phyloP scores from a whole-genome alignment of 2,329 filamentous ascomycete species.

The Neofusicoccum sp. region DNA sequence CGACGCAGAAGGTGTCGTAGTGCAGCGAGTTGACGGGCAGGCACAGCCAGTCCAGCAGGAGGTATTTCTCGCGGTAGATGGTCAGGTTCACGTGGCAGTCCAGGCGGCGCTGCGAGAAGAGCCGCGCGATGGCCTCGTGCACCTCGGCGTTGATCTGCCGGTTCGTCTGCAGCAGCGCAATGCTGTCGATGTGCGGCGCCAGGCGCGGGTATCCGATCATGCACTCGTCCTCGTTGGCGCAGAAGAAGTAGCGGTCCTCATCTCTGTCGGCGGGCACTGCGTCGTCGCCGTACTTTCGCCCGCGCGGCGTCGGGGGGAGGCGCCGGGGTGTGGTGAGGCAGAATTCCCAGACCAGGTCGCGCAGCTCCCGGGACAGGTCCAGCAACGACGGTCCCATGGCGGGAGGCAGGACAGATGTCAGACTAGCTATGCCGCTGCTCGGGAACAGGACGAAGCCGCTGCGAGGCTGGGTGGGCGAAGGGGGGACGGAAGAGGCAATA shows the following conservation, averaged over 20 bases:
- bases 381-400: conserved; percentile 4
- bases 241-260: not conserved
- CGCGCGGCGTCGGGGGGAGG: not conserved
- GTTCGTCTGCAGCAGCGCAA: not conserved
- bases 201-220: conserved; percentile 1
- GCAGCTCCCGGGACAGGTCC: conserved; percentile 10
- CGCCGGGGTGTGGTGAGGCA: not conserved
- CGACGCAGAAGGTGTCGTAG: not conserved
- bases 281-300: not conserved
- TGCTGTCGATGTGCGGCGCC: not conserved
- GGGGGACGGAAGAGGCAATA: not conserved
- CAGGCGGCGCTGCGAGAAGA: conserved; percentile 4
- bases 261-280: no score
- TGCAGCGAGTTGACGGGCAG: conserved; percentile 17
- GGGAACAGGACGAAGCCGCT: no score
- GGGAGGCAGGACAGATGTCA: no score
- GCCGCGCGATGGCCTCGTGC: conserved; percentile 6
- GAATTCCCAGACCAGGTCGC: conserved; percentile 14
- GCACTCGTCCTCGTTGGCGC: conserved; percentile 1
- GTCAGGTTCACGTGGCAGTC: not conserved
- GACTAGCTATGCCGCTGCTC: no score
- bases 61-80: conserved; percentile 9
- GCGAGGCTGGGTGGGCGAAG: not conserved
- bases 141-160: conserved; percentile 14
- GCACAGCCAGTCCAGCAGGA: conserved; percentile 13